Conservation (phyloP, 108 stramenopile genomes). For the Fragilaria radians region DNA sequence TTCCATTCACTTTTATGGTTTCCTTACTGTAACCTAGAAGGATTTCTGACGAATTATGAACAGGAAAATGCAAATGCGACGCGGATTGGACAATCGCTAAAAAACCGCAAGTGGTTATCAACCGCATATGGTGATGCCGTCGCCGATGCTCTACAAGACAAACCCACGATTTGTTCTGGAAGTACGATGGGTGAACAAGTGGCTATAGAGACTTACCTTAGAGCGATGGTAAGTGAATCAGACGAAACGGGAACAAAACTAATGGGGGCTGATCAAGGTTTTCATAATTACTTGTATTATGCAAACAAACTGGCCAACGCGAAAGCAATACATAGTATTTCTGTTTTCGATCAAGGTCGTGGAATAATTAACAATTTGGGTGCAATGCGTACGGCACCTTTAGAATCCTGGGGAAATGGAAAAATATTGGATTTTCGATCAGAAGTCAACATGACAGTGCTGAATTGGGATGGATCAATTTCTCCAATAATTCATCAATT, state of each 20-base stretch:
- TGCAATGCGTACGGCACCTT: slow-evolving; percentile 26
- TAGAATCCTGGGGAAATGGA: slow-evolving; percentile 38
- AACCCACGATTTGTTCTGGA: slow-evolving; percentile 52
- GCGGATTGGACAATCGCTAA: slow-evolving; percentile 31
- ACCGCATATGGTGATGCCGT: slow-evolving; percentile 36
- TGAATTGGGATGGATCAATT: slow-evolving; percentile 40
- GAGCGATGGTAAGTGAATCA: slow-evolving; percentile 46
- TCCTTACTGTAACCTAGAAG: neutral
- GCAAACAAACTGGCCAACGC: slow-evolving; percentile 31
- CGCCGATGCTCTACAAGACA: slow-evolving; percentile 19
- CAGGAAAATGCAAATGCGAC: slow-evolving; percentile 46
- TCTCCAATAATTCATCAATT: slow-evolving; percentile 54
- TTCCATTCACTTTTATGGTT: neutral
- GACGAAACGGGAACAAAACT: slow-evolving; percentile 38
- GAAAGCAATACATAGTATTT: slow-evolving; percentile 23
- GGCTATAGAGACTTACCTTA: slow-evolving; percentile 44
- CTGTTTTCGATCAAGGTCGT: slow-evolving; percentile 44
- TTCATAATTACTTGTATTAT: slow-evolving; percentile 60
- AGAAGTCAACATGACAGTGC: slow-evolving; percentile 8
- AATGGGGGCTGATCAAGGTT: slow-evolving; percentile 60
- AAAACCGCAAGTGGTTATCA: slow-evolving; percentile 43
- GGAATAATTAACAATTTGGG: slow-evolving; percentile 59
- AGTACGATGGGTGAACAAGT: slow-evolving; percentile 51
- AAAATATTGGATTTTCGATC: slow-evolving; percentile 10
- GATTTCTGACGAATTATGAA: slow-evolving; percentile 12